phyloP scores from a whole-genome alignment of 345 rosid genomes.

The Eucalyptus sp. region DNA sequence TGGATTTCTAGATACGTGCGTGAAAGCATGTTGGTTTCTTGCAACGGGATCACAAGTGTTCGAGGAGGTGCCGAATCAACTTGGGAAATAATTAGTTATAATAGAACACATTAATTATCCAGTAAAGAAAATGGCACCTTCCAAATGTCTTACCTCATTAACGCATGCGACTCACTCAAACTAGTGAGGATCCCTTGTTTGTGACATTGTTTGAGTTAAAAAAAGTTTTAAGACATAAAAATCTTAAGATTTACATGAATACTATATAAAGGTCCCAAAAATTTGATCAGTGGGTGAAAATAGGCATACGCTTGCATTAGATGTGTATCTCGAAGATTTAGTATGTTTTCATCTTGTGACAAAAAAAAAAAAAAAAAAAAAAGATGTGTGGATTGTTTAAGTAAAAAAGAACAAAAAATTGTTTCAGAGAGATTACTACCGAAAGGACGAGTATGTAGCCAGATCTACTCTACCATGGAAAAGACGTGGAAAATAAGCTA shows the following conservation, averaged over 20 bases:
- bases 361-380: too few species aligned
- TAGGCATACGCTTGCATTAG: not conserved
- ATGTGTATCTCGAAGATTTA: not conserved
- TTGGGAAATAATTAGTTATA: not conserved
- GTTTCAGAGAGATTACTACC: too few species aligned
- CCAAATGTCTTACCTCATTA: not conserved
- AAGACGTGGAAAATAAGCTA: too few species aligned
- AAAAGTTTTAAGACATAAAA: not conserved
- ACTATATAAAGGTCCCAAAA: not conserved
- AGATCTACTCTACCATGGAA: too few species aligned
- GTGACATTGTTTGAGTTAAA: not conserved
- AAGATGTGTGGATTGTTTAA: not conserved
- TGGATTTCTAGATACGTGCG: not conserved
- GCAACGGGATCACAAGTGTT: not conserved
- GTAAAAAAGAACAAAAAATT: not conserved
- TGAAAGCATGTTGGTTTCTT: not conserved
- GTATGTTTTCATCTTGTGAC: not conserved
- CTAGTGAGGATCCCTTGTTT: not conserved
- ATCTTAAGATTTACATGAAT: rapidly evolving
- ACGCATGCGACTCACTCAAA: not conserved
- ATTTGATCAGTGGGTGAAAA: not conserved
- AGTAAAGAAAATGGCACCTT: too few species aligned
- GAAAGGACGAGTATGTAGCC: too few species aligned
- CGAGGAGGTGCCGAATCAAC: not conserved
- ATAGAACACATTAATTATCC: too few species aligned